Evolutionary conservation across 345 rosid species (phyloP).

Genomic region (Euphorbia lathyris): DNA sequence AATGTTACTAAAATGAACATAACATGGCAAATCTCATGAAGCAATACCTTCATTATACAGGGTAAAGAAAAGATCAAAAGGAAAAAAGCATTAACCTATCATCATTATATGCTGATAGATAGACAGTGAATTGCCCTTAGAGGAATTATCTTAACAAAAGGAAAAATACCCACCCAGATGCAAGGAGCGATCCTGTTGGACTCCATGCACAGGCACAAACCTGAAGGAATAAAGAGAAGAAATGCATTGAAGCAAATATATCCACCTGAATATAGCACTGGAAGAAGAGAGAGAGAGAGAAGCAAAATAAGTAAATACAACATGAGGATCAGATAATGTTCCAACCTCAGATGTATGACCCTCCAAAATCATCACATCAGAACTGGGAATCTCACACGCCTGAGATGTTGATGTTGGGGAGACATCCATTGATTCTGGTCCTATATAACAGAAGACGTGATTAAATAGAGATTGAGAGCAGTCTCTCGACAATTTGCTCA

Average conservation of each 20-base stretch:
- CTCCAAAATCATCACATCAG: slow-evolving; percentile 93
- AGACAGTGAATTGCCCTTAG: slow-evolving; percentile 6
- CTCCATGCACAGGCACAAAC: slow-evolving; percentile 99
- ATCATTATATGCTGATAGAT: not conserved
- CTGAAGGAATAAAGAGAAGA: slow-evolving; percentile 33
- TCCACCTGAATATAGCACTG: not conserved
- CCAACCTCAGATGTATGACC: slow-evolving; percentile 98
- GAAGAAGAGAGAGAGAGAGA: slow-evolving; percentile 7
- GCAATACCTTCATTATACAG: slow-evolving; percentile 1
- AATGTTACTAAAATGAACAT: not conserved
- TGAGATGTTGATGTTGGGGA: slow-evolving; percentile 46
- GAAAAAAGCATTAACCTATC: not conserved
- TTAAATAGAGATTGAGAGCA: not conserved
- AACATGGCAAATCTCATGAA: not conserved
- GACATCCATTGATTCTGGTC: slow-evolving; percentile 81
- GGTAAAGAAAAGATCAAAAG: slow-evolving; percentile 2
- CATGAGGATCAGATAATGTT: not conserved
- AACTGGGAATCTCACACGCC: slow-evolving; percentile 64
- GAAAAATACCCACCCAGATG: slow-evolving; percentile 77
- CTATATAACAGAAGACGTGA: slow-evolving; percentile 24
- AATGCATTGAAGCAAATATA: not conserved
- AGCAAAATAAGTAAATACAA: not conserved
- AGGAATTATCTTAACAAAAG: slow-evolving; percentile 12
- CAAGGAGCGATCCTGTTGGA: slow-evolving; percentile 97
- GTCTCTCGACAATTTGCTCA: not conserved